Evolutionary conservation across 2,329 filamentous ascomycete genomes (phyloP), one percentile per base, ranked within the genome.

Genomic region (Xylaria sp.): DNA sequence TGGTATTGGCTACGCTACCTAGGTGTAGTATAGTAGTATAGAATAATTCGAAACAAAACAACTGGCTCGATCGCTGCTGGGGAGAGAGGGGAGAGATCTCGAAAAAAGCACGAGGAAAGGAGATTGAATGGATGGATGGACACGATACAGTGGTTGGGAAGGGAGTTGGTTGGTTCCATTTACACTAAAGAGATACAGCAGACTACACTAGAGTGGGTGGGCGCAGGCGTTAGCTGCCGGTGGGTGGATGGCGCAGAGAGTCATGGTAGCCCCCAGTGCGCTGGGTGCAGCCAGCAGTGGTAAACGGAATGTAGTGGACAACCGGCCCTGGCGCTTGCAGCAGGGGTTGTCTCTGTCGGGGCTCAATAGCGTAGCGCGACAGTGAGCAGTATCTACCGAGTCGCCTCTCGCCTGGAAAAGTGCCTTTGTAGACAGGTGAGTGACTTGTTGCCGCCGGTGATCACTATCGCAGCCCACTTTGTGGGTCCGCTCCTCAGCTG

Each of bases 51-150:
- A 63, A 68, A 66, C 62, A 60, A 61, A 67, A 53, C 20, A 42
- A 42, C 57, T 51, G 40, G 49, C 61, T 51, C 66, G 66, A 46
- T 66, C 62, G 53, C 66, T 62, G 61, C 48, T 61, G 54, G 57
- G 31, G 53, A 31, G 49, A 71, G 59, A 46, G 56, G 54, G 54
- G 68, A 63, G 72, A 68, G 63, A 63, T 68, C 48, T 66, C 51
- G 70, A 73, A 69, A 72, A 38, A 72, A 70, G 72, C 71, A 70
- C 59, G 63, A 68, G 70, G 70, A 68, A 67, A 69, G 57, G 69
- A 67, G 66, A 71, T 59, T 61, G 66, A 64, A 59, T 67, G 66
- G 51, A 36, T 59, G 63, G 59, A 59, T 66, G 66, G 53, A 38
- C 38, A 38, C 67, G 31, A 59, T 60, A 63, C 59, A 64, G 63